phyloP scores from a whole-genome alignment of 2,329 filamentous ascomycete species.

The Diaporthe batatas region DNA sequence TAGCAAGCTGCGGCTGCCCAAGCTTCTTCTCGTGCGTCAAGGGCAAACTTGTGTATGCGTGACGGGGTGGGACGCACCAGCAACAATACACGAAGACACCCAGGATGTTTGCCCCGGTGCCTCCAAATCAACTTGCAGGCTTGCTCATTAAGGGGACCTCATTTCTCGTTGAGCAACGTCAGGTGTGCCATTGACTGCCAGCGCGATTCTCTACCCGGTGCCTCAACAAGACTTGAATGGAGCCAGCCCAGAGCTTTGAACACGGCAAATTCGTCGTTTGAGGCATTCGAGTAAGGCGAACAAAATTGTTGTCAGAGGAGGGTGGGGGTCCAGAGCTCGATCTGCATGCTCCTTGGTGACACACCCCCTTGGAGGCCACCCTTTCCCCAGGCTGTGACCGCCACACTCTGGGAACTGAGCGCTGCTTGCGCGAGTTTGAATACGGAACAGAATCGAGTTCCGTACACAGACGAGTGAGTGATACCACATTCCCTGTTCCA shows the following conservation, averaged over 20 bases:
- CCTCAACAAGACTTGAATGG: slow-evolving; percentile 24
- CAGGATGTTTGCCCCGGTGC: slow-evolving; percentile 37
- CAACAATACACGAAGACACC: slow-evolving; percentile 28
- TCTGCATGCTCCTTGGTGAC: slow-evolving; percentile 29
- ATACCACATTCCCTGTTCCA: neutral
- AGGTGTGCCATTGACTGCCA: slow-evolving; percentile 3
- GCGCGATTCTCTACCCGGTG: neutral
- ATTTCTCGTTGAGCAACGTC: slow-evolving; percentile 8
- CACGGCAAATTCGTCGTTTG: neutral
- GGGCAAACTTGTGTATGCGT: slow-evolving; percentile 40
- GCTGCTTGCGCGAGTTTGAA: neutral
- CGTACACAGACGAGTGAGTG: neutral
- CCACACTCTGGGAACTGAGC: slow-evolving; percentile 19
- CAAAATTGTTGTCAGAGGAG: neutral
- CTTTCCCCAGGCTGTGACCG: slow-evolving; percentile 4
- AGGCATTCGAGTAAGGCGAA: neutral
- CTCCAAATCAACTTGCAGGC: slow-evolving; percentile 7
- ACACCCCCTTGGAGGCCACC: neutral
- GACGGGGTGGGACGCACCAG: slow-evolving; percentile 27
- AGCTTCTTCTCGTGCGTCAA: slow-evolving; percentile 23
- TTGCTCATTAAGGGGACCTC: slow-evolving; percentile 6
- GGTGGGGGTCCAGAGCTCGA: slow-evolving; percentile 5
- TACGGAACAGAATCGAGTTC: neutral
- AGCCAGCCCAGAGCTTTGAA: neutral
- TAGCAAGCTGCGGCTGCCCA: slow-evolving; percentile 26